These are phyloP conservation scores for Brettanomyces sp. DNA, from an alignment of 805 yeast genomes.

Conservation along the genomic window DNA sequence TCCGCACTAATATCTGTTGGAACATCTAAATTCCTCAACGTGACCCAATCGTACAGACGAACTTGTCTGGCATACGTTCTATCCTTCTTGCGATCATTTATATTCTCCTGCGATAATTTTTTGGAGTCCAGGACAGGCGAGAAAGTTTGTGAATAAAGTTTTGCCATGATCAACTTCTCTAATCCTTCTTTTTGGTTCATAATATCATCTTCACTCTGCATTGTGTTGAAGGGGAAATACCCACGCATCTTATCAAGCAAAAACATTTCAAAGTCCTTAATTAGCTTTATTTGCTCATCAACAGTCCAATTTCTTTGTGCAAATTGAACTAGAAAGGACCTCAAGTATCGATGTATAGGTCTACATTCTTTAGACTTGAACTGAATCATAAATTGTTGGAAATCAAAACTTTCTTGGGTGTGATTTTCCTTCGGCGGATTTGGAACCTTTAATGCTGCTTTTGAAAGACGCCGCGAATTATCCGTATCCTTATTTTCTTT, in stretches of 20 bases:
- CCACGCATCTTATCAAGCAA: constrained; percentile 51
- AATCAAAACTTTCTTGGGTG: constrained; percentile 52
- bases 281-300: constrained; percentile 68
- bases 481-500: too few relatives aligned
- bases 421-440: constrained; percentile 22
- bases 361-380: constrained; percentile 72
- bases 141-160: constrained; percentile 68
- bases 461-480: not conserved
- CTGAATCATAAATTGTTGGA: constrained; percentile 67
- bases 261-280: constrained; percentile 68
- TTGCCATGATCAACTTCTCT: constrained; percentile 86
- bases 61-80: constrained; percentile 39
- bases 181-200: constrained; percentile 81
- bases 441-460: constrained; percentile 12
- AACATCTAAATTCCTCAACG: constrained; percentile 73
- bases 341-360: constrained; percentile 78
- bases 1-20: constrained; percentile 36
- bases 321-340: constrained; percentile 76
- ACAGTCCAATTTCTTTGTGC: constrained; percentile 60
- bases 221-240: constrained; percentile 65
- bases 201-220: constrained; percentile 44
- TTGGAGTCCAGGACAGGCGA: constrained; percentile 50
- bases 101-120: constrained; percentile 44
- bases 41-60: constrained; percentile 42
- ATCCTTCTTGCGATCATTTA: constrained; percentile 58